Evolutionary conservation across 2,329 filamentous ascomycete genomes (phyloP).

Genomic region (Oidium heveae): DNA sequence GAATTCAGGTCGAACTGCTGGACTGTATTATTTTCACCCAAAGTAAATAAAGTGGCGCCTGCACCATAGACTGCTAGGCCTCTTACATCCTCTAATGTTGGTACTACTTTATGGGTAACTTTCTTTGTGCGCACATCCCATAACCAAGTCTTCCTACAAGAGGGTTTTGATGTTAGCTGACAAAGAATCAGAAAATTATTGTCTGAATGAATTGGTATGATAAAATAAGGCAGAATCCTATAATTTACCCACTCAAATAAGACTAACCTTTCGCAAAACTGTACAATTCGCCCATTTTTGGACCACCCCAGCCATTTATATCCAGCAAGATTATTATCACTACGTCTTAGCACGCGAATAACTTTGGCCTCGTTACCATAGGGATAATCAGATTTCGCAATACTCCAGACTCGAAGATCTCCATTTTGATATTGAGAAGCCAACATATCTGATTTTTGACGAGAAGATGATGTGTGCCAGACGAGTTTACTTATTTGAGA

Average conservation of each 20-base stretch:
- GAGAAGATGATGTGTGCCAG: conserved; percentile 91
- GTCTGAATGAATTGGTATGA: no score
- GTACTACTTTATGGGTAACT: conserved; percentile 71
- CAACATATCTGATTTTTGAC: conserved; percentile 94
- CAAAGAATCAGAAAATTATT: no score
- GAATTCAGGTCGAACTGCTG: conserved; percentile 92
- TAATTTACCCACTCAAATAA: no score
- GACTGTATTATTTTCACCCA: conserved; percentile 67
- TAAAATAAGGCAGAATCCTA: no score
- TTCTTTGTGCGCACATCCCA: conserved; percentile 99
- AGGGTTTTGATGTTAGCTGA: not conserved
- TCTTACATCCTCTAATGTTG: conserved; percentile 56
- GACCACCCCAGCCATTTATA: conserved; percentile 97
- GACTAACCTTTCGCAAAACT: conserved; percentile 70
- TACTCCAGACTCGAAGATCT: conserved; percentile 87
- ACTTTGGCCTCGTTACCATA: conserved; percentile 43
- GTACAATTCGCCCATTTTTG: conserved; percentile 87
- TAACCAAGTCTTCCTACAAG: conserved; percentile 53
- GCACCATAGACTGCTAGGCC: conserved; percentile 76
- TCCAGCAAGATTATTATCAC: conserved; percentile 42
- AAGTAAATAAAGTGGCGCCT: conserved; percentile 73
- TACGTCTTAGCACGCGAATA: conserved; percentile 62
- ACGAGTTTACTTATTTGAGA: conserved; percentile 69
- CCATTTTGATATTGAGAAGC: conserved; percentile 80
- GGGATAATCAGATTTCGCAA: conserved; percentile 42